phyloP scores from a whole-genome alignment of 2,329 filamentous ascomycete species.

The Madurella mycetomatis region DNA sequence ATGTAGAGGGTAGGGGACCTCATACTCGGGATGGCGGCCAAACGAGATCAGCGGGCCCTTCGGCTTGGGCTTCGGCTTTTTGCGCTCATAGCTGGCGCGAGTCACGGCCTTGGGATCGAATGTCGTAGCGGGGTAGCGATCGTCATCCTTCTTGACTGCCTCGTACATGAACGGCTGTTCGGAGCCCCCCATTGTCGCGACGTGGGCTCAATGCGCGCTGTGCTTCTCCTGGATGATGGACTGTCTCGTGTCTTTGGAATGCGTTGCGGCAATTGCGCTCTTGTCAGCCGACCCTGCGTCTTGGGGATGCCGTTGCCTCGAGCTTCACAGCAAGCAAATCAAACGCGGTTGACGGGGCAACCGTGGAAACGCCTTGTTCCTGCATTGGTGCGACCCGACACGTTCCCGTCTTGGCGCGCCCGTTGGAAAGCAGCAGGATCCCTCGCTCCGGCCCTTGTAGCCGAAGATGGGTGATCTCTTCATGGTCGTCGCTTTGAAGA shows the following conservation, averaged over 20 bases:
- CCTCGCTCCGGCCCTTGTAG: too few species aligned
- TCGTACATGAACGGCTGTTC: slow-evolving; percentile 69
- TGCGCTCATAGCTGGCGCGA: slow-evolving; percentile 68
- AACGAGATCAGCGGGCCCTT: slow-evolving; percentile 75
- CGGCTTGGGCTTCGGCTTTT: slow-evolving; percentile 57
- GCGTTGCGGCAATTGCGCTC: neutral
- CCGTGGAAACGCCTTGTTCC: neutral
- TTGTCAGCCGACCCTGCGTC: neutral
- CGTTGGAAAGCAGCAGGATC: too few species aligned
- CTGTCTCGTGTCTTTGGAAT: neutral
- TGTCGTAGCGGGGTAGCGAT: slow-evolving; percentile 48
- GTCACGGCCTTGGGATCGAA: slow-evolving; percentile 88
- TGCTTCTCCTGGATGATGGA: neutral
- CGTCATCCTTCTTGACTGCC: slow-evolving; percentile 45
- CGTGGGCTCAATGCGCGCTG: neutral
- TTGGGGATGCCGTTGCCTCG: neutral
- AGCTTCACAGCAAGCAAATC: neutral
- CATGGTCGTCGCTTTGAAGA: too few species aligned
- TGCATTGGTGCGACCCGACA: too few species aligned
- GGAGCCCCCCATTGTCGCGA: slow-evolving; percentile 30
- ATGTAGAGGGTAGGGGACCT: neutral
- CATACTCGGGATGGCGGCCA: slow-evolving; percentile 83
- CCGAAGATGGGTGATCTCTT: too few species aligned
- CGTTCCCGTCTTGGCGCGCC: too few species aligned
- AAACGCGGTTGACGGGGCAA: neutral